Conservation (phyloP, 2,329 filamentous ascomycete species). For the Calonectria honghensis region DNA sequence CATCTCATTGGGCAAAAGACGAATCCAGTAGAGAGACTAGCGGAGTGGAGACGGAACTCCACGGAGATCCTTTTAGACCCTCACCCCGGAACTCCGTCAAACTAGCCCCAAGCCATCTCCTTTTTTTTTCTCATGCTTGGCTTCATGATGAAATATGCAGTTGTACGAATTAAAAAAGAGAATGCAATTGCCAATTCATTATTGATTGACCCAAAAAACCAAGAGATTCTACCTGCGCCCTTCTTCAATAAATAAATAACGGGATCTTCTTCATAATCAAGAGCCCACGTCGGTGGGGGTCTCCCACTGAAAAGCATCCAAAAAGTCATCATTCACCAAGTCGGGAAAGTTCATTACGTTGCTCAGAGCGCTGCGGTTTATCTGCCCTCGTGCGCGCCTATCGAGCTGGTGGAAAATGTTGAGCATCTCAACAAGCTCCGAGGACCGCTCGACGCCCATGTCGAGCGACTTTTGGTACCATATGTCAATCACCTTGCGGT, state of each 20-base stretch:
- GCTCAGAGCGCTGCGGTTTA: slow-evolving; percentile 22
- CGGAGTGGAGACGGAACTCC: slow-evolving; percentile 22
- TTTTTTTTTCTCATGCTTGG: background rate
- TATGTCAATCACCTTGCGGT: slow-evolving; percentile 39
- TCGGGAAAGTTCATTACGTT: background rate
- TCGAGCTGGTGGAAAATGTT: slow-evolving; percentile 42
- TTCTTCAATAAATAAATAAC: background rate
- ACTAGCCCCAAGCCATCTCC: background rate
- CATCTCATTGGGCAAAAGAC: background rate
- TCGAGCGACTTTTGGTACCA: slow-evolving; percentile 29
- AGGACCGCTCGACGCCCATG: background rate
- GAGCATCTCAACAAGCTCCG: slow-evolving; percentile 40
- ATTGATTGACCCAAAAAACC: background rate
- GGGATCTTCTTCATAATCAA: background rate
- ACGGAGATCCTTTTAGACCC: background rate
- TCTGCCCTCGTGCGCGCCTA: slow-evolving; percentile 45
- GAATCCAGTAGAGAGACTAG: background rate
- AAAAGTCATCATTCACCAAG: slow-evolving; percentile 19
- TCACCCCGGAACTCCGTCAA: background rate
- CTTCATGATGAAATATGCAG: background rate
- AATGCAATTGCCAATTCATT: background rate
- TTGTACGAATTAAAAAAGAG: background rate
- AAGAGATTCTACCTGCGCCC: background rate
- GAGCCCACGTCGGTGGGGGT: background rate
- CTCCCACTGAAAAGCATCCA: slow-evolving; percentile 21